Conservation (phyloP, 2,329 filamentous ascomycete species). For the Sporothrix sp. region DNA sequence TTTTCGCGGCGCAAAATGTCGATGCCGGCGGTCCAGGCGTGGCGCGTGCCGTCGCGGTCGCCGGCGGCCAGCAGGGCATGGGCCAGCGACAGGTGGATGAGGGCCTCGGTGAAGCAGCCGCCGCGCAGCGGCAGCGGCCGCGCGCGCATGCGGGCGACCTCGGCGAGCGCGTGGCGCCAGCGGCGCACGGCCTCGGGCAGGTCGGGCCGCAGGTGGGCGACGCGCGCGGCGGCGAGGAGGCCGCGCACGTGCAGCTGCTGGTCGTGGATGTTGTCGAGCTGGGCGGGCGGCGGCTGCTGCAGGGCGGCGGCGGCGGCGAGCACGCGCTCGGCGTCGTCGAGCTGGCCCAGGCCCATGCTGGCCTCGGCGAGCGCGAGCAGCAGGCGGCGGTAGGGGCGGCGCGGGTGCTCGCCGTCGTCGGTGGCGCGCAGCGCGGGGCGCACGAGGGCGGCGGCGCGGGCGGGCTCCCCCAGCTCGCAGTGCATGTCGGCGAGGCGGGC, state of each 20-base stretch:
- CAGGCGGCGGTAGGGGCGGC: slow-evolving; percentile 21
- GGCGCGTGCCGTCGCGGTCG: slow-evolving; percentile 3
- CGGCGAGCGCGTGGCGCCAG: slow-evolving; percentile 15
- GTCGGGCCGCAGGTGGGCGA: slow-evolving; percentile 16
- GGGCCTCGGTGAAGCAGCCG: slow-evolving; percentile 19
- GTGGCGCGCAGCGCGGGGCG: slow-evolving; percentile 19
- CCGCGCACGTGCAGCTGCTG: slow-evolving; percentile 25
- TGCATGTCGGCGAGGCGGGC: slow-evolving; percentile 24
- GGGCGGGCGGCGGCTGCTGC: slow-evolving; percentile 20
- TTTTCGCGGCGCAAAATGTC: slow-evolving; percentile 18
- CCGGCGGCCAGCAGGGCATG: slow-evolving; percentile 22
- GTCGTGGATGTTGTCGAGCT: slow-evolving; percentile 25
- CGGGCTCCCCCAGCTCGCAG: slow-evolving; percentile 23
- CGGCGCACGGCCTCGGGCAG: background rate
- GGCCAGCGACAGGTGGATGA: slow-evolving; percentile 23
- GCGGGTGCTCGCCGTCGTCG: slow-evolving; percentile 13
- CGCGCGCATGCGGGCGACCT: background rate
- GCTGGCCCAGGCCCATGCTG: slow-evolving; percentile 18
- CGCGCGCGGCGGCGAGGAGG: slow-evolving; percentile 21
- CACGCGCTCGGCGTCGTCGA: background rate
- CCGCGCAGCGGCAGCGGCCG: no score
- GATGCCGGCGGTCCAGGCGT: slow-evolving; percentile 18
- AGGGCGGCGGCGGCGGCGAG: no score
- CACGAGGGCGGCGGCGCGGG: slow-evolving; percentile 18
- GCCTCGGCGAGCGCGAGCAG: slow-evolving; percentile 22